Evolutionary conservation across 2,329 filamentous ascomycete species (phyloP).

Genomic region (Colletotrichum theobromicola): DNA sequence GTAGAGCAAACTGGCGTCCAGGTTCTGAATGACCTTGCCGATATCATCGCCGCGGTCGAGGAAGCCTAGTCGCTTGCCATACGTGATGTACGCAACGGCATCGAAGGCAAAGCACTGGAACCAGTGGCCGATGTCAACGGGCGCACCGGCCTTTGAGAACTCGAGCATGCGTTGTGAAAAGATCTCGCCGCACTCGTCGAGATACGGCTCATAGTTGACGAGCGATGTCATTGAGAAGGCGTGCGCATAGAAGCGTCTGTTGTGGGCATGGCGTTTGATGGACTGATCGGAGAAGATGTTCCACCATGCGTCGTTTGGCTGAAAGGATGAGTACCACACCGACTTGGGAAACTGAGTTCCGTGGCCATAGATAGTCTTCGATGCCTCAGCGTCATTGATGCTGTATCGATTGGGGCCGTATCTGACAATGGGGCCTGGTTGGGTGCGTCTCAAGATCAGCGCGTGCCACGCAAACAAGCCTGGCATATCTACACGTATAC

Average conservation of each 20-base stretch:
- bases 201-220: slow-evolving; percentile 52
- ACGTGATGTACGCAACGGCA: slow-evolving; percentile 56
- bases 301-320: slow-evolving; percentile 25
- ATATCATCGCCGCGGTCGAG: slow-evolving; percentile 51
- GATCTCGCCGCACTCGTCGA: slow-evolving; percentile 50
- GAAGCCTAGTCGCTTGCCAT: slow-evolving; percentile 44
- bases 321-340: slow-evolving; percentile 28
- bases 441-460: background rate
- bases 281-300: slow-evolving; percentile 38
- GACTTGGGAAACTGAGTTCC: slow-evolving; percentile 40
- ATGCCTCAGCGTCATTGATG: slow-evolving; percentile 43
- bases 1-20: slow-evolving; percentile 40
- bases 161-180: slow-evolving; percentile 42
- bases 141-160: slow-evolving; percentile 30
- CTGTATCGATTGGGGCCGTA: slow-evolving; percentile 54
- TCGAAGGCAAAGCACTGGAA: slow-evolving; percentile 55
- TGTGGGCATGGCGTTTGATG: slow-evolving; percentile 38
- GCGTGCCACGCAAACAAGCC: background rate
- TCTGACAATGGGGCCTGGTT: slow-evolving; percentile 43
- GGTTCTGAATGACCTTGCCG: slow-evolving; percentile 41
- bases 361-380: slow-evolving; percentile 39
- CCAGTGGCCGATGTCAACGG: slow-evolving; percentile 46
- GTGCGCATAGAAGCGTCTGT: slow-evolving; percentile 44
- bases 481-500: rapidly evolving
- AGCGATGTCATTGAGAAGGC: slow-evolving; percentile 54